A percentile compares a stretch with the other conserved stretches of the same genome.
Evolutionary conservation across 2,329 filamentous ascomycete species (phyloP).

Genomic region (Myriosclerotinia duriaeana): DNA sequence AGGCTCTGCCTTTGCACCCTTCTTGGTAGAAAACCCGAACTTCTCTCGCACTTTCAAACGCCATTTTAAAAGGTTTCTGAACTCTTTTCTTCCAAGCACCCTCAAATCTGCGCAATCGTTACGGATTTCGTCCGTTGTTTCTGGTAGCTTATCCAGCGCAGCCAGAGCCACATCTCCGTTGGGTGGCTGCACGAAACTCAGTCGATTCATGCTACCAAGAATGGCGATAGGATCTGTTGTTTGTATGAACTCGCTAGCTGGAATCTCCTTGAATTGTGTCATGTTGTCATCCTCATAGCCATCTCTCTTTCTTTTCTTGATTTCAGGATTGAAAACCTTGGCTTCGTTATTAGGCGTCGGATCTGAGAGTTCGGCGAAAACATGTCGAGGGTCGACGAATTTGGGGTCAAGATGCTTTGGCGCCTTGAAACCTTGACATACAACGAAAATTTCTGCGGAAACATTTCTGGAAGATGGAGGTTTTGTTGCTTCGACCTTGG

Average conservation of each 20-base stretch:
- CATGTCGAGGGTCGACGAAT: constrained; percentile 83
- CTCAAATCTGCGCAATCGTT: constrained; percentile 80
- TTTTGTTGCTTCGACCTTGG: constrained; percentile 94
- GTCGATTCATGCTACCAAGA: constrained; percentile 78
- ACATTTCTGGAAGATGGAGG: constrained; percentile 94
- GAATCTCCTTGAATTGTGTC: constrained; percentile 84
- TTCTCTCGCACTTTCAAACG: constrained; percentile 83
- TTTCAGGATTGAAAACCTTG: constrained; percentile 95
- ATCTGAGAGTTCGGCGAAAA: constrained; percentile 88
- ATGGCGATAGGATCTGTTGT: constrained; percentile 91
- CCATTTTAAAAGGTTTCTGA: constrained; percentile 87
- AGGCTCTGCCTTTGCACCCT: constrained; percentile 44
- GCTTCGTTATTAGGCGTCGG: constrained; percentile 92
- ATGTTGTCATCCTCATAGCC: constrained; percentile 97
- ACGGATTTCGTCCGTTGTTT: constrained; percentile 81
- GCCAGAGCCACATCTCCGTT: constrained; percentile 85
- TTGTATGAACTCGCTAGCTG: constrained; percentile 91
- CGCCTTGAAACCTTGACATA: constrained; percentile 92
- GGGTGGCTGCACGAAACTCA: constrained; percentile 76
- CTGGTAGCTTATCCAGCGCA: constrained; percentile 79
- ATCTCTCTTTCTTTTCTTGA: constrained; percentile 96
- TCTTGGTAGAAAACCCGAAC: constrained; percentile 80
- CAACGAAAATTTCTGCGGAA: constrained; percentile 97
- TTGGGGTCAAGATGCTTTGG: constrained; percentile 90
- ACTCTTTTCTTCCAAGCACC: constrained; percentile 90